Percentiles rank a stretch among this genome's conserved stretches.
These are phyloP conservation scores for Eucalyptus cloeziana DNA, from an alignment of 345 rosid genomes.

Conservation along the genomic window DNA sequence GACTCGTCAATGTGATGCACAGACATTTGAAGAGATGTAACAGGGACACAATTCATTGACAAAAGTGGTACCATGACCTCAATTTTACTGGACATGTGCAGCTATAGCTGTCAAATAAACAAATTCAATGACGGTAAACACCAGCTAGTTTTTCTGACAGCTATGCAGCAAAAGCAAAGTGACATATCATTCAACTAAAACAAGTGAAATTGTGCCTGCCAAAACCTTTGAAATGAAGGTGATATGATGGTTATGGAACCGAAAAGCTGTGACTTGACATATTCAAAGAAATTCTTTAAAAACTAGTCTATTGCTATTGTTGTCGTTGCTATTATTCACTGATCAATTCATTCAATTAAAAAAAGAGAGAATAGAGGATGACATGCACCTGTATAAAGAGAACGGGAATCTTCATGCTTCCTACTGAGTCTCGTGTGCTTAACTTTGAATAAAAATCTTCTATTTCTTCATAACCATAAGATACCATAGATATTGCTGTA, in stretches of 20 bases:
- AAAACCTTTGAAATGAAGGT: not conserved
- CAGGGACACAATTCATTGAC: not conserved
- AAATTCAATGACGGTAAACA: not conserved
- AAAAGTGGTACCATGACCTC: not conserved
- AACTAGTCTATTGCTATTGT: not conserved
- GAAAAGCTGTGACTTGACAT: not conserved
- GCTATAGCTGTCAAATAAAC: not conserved
- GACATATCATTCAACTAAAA: not conserved
- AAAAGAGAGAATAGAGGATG: not conserved
- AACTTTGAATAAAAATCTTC: constrained; percentile 73
- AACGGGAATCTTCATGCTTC: constrained; percentile 80
- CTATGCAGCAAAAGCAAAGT: not conserved
- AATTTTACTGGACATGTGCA: not conserved
- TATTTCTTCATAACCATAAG: constrained; percentile 64
- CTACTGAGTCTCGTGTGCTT: constrained; percentile 56
- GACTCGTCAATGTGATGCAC: not conserved
- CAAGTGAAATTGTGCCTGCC: not conserved
- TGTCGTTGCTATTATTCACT: not conserved
- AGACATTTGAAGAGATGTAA: not conserved
- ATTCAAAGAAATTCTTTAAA: not conserved
- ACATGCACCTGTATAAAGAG: constrained; percentile 78
- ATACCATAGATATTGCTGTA: constrained; percentile 75
- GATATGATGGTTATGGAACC: not conserved
- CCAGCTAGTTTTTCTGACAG: not conserved
- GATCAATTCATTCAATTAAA: not conserved